Evolutionary conservation across 345 rosid genomes (phyloP).

Genomic region (Citrus unshiu): DNA sequence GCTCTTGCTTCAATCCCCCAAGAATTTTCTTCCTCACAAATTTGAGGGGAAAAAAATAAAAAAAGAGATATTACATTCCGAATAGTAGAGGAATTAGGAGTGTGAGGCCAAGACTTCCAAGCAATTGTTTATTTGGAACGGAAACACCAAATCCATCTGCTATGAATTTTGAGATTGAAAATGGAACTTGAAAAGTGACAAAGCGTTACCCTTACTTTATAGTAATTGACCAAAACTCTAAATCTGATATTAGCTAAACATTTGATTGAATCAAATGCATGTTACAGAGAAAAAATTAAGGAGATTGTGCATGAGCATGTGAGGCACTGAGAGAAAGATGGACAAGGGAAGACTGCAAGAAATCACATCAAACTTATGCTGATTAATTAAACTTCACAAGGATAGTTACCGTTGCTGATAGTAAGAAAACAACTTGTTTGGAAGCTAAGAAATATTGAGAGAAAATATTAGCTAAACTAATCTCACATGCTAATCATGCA

Average conservation of each 20-base stretch:
- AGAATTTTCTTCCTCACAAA: too few species aligned
- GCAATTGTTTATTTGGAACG: conserved; percentile 43
- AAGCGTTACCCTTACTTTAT: not conserved
- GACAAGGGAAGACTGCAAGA: not conserved
- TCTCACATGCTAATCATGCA: too few species aligned
- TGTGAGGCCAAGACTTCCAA: conserved; percentile 17
- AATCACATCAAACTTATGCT: not conserved
- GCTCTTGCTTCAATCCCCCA: too few species aligned
- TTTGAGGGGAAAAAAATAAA: too few species aligned
- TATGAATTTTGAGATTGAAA: conserved; percentile 73
- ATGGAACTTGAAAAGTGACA: conserved; percentile 57
- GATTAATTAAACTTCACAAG: not conserved
- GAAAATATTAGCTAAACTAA: too few species aligned
- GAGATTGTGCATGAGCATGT: not conserved
- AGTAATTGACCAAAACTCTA: not conserved
- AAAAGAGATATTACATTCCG: conserved; percentile 27
- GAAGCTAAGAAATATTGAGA: too few species aligned
- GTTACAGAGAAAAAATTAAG: not conserved
- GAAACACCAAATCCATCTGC: conserved; percentile 83
- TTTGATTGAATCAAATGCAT: not conserved
- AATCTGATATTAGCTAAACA: not conserved
- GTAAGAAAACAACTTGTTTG: too few species aligned
- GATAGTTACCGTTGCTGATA: not conserved
- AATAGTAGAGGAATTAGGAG: conserved; percentile 45
- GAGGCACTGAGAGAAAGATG: not conserved